A percentile compares a stretch with the other conserved stretches of the same genome.
Evolutionary conservation across 305 asterid species (phyloP).

Genomic region (Solanum hybrid): DNA sequence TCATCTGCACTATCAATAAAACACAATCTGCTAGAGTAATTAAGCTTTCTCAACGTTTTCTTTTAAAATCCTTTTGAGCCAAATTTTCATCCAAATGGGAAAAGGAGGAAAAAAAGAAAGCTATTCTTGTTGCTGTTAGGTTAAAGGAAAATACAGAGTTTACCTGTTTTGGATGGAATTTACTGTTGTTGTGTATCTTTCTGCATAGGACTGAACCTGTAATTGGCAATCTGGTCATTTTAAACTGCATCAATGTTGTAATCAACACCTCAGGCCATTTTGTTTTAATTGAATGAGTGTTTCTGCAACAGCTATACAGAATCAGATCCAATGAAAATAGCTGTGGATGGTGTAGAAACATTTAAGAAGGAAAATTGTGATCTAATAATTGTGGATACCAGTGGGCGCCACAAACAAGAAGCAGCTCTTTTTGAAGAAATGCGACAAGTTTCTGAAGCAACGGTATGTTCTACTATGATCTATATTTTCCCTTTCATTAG

Average conservation of each 20-base stretch:
- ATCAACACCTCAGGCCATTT: not conserved
- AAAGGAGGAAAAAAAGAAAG: not conserved
- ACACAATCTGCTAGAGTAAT: not conserved
- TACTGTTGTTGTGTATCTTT: not conserved
- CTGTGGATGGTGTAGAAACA: slow-evolving; percentile 71
- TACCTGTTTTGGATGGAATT: not conserved
- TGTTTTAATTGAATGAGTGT: not conserved
- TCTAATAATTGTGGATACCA: slow-evolving; percentile 50
- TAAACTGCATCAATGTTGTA: not conserved
- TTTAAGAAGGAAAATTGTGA: slow-evolving; percentile 85
- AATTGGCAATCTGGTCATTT: not conserved
- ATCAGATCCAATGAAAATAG: slow-evolving; percentile 93
- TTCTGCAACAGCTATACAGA: slow-evolving; percentile 71
- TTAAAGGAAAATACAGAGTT: not conserved
- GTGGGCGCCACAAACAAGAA: slow-evolving; percentile 98
- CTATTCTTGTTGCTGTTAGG: not conserved
- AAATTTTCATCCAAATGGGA: not conserved
- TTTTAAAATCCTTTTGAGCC: not conserved
- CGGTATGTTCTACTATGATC: slow-evolving; percentile 18
- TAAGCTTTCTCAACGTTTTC: not conserved
- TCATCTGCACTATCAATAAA: not conserved
- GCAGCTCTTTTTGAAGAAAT: slow-evolving; percentile 92
- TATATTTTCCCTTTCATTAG: not conserved
- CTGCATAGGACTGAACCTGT: not conserved
- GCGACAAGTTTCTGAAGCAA: slow-evolving; percentile 97